Evolutionary conservation across 352 stramenopile genomes (phyloP), one percentile per base, ranked within the genome.

Genomic region (Phytophthora agathidicida): DNA sequence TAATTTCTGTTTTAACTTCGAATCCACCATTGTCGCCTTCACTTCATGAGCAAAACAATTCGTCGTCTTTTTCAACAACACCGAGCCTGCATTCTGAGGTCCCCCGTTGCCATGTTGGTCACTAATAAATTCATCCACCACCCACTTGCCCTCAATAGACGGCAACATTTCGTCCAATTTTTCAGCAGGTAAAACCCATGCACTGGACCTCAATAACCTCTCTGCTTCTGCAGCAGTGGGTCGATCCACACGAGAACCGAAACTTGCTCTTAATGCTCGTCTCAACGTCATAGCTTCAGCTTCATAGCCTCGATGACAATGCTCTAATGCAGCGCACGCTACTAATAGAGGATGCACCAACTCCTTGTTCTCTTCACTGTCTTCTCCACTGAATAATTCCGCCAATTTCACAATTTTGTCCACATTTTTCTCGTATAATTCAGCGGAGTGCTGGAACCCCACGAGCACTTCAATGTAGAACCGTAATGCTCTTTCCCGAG

Each of bases 81-180:
- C 72, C 0, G 84, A 94, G 5, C 83, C 83, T 8, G 83, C 79
- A 58, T 91, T 94, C 28, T 81, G 75, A 3, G 73, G 68, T 0
- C 48, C 22, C 27, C 54, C 23, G 48, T 55, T 36, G 16, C 57
- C 73, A 45, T 85, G 71, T 32, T 85, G 79, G n/a, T 92, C 82
- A 35, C 46, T 70, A 1, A 68, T 69, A 54, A 86, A 91, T 49
- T 96, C 86, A 46, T 96, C 86, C 14, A 77, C 54, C 2, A 89
- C 37, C 86, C 86, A 96, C 49, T 94, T 90, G 8, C 86, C 86
- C 55, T 93, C 84, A 30, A 94, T 57, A 6, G 70, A 84, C 8
- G 79, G 65, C 9, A 96, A 37, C 48, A 83, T 85, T 17, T 64
- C 49, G 42, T 80, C 68, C 7, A 83, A 30, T 38, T 65, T 55